Evolutionary conservation across 139 green algal genomes (phyloP).

Genomic region (Marvania coccoides): DNA sequence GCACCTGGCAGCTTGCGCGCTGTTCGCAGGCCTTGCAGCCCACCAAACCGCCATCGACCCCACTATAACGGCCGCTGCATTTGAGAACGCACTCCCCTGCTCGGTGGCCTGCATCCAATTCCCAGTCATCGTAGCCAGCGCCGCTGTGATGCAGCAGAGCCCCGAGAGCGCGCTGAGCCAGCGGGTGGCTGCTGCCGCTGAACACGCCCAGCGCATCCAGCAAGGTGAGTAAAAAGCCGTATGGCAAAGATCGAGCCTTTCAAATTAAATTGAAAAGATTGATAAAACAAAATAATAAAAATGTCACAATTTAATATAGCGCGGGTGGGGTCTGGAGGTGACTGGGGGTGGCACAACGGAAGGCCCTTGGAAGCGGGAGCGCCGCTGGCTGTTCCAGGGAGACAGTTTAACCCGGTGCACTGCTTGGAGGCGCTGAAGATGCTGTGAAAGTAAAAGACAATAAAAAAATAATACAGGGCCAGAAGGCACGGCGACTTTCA

Average conservation of each 20-base stretch:
- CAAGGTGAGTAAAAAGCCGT: background rate
- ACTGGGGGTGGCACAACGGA: no score
- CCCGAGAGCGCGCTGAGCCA: background rate
- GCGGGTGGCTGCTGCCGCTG: background rate
- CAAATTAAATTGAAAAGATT: no score
- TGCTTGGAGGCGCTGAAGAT: no score
- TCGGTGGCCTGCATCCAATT: background rate
- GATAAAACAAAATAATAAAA: no score
- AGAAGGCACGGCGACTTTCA: no score
- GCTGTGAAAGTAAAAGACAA: no score
- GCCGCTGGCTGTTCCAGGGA: background rate
- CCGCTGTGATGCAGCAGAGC: background rate
- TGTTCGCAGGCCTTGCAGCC: background rate
- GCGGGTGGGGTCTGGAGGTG: no score
- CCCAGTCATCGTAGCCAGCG: background rate
- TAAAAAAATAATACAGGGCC: no score
- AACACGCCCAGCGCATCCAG: background rate
- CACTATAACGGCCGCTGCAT: background rate
- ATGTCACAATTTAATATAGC: no score
- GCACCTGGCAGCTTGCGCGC: background rate
- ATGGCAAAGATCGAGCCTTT: background rate
- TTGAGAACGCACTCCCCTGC: background rate
- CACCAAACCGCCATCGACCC: background rate
- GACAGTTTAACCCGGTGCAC: no score
- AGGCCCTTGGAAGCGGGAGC: background rate